Base-by-base conservation (phyloP, 495 filamentous ascomycete species). In the Penicillium cinerascens region DNA sequence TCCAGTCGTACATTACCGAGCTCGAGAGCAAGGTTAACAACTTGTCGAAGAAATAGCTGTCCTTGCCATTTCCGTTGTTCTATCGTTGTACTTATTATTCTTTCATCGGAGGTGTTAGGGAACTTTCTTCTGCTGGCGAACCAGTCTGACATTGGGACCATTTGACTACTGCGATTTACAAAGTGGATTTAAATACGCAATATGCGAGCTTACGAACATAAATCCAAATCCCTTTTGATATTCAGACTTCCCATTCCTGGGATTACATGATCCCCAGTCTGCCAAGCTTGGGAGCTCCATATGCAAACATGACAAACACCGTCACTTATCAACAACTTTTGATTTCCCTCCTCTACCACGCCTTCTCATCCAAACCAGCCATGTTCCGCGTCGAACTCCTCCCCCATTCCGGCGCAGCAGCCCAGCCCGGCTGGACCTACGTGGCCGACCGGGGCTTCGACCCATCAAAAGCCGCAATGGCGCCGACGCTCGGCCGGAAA, bases 401-500 rank as follows among this genome's bases (percentile, higher is more conserved):
- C 41, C 85, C 88, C 15, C 61, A 85, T 76, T 78, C 85, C 3
- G 81, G 81, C 38, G 82, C 82, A 17, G 78, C 79, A 49, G 72
- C 76, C 44, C 87, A 87, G 1, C 91, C 91, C 0, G 91, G 91
- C 53, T 97, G 87, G 84, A 87, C 88, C 37, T 93, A 93, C 66
- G 90, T 96, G 17, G 82, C 89, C 27, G 87, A 95, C 58, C 82
- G 80, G n/a, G 79, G 78, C 52, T 75, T 78, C 54, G 79, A 83
- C 49, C 78, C 83, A 13, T 74, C 82, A 38, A 81, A 85, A 75
- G 72, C 76, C 55, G 69, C 79, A 56, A 71, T 80, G 71, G 74
- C 81, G 56, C 74, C 83, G 42, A 66, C 74, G 41, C 62, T 78
- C 44, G 73, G 80, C 73, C 68, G 89, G 76, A 83, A 88, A 78